Conservation (phyloP, 352 stramenopile genomes). For the Globisporangium paddicum region DNA sequence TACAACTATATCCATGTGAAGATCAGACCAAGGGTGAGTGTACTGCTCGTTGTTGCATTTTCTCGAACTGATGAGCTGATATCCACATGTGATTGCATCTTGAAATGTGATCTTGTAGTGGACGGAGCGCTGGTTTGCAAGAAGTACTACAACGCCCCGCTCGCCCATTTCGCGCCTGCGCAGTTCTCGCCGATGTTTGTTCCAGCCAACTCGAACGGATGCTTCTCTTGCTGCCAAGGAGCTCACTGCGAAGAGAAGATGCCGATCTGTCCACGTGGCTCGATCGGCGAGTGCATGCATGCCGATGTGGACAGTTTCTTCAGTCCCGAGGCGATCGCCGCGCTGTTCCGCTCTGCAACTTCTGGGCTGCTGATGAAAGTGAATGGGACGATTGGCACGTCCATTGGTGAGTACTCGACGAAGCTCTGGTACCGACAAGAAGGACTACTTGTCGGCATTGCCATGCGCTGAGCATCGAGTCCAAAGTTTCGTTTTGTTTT, state of each 20-base stretch:
- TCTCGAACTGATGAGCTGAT: not conserved
- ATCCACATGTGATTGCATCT: not conserved
- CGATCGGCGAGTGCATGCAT: constrained; percentile 55
- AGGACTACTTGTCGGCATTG: constrained; percentile 61
- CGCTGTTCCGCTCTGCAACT: constrained; percentile 66
- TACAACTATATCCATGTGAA: constrained; percentile 76
- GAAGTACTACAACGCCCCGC: constrained; percentile 57
- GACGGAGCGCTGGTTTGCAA: constrained; percentile 49
- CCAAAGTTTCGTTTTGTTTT: not conserved
- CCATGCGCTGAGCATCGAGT: constrained; percentile 20
- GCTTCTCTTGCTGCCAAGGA: constrained; percentile 78
- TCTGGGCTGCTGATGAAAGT: constrained; percentile 74
- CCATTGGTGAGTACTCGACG: constrained; percentile 63
- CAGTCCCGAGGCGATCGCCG: constrained; percentile 68
- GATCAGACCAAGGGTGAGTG: constrained; percentile 47
- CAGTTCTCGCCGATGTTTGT: constrained; percentile 70
- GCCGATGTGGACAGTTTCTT: constrained; percentile 65
- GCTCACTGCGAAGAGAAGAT: constrained; percentile 43
- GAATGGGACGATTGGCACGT: constrained; percentile 68
- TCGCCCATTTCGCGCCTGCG: constrained; percentile 64
- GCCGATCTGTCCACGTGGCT: constrained; percentile 52
- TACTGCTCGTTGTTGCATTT: not conserved
- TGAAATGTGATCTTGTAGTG: constrained; percentile 13
- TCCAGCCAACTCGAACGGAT: constrained; percentile 53
- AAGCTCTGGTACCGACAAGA: constrained; percentile 72